Conservation (phyloP, 495 filamentous ascomycete species). For the Neurospora cerealis region DNA sequence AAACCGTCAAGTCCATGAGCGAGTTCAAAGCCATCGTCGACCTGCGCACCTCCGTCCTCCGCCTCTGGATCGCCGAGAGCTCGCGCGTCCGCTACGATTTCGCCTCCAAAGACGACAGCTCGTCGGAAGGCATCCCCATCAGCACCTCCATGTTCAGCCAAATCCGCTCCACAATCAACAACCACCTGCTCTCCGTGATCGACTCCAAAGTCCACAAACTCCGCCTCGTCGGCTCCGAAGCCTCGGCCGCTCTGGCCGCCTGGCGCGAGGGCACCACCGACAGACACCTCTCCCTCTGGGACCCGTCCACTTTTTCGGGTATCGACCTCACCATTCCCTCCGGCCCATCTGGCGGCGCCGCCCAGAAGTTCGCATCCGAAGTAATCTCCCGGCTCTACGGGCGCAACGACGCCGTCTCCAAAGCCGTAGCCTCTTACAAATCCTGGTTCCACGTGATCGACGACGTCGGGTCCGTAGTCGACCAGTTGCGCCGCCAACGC, state of each 20-base stretch:
- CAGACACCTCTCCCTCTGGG: conserved; percentile 48
- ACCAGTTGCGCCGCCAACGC: conserved; percentile 52
- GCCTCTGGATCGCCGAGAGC: conserved; percentile 59
- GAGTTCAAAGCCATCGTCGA: conserved; percentile 59
- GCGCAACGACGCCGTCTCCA: conserved; percentile 52
- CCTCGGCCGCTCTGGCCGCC: conserved; percentile 36
- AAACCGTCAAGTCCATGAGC: conserved; percentile 41
- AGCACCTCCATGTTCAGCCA: conserved; percentile 50
- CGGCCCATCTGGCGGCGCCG: conserved; percentile 16
- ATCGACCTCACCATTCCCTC: conserved; percentile 23
- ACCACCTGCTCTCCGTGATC: conserved; percentile 49
- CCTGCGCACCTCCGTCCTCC: conserved; percentile 57
- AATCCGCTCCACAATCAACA: conserved; percentile 59
- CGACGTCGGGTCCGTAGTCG: conserved; percentile 49
- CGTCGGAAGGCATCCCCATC: not conserved
- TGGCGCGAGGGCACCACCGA: conserved; percentile 45
- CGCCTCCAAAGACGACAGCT: conserved; percentile 13
- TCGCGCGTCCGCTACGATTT: conserved; percentile 39
- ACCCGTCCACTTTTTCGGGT: conserved; percentile 36
- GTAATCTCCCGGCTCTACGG: conserved; percentile 47
- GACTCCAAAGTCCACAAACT: conserved; percentile 48
- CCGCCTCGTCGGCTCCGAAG: conserved; percentile 46
- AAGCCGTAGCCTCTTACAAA: conserved; percentile 49
- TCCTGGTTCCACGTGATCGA: conserved; percentile 58
- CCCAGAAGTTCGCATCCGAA: conserved; percentile 33